Percentiles rank a stretch among this genome's conserved stretches.
Evolutionary conservation across 1,284 basidiomycete species (phyloP).

Genomic region (Ceratobasidium sp.): DNA sequence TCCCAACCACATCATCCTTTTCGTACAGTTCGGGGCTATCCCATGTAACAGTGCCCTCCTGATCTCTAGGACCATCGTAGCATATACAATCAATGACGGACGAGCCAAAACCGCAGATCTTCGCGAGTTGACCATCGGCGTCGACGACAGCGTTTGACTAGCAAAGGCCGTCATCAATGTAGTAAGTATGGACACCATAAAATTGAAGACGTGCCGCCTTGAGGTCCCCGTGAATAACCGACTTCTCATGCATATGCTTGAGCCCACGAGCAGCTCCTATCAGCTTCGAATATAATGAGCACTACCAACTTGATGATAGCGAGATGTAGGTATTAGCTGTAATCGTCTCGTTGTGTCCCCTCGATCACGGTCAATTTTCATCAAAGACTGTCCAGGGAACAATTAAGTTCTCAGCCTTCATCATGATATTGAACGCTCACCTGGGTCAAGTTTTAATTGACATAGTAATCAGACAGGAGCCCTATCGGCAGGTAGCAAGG

Average conservation of each 20-base stretch:
- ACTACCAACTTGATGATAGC: background rate
- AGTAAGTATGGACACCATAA: background rate
- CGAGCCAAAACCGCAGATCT: constrained; percentile 35
- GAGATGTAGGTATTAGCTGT: background rate
- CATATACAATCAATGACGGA: constrained; percentile 21
- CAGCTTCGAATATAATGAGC: background rate
- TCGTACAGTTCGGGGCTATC: constrained; percentile 29
- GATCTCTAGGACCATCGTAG: constrained; percentile 14
- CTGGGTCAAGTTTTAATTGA: background rate
- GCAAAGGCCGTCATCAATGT: background rate
- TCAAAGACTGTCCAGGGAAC: background rate
- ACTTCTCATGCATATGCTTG: constrained; percentile 28
- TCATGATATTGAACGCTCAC: background rate
- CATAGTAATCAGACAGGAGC: constrained; percentile 19
- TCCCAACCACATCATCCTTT: constrained; percentile 3
- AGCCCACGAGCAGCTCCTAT: constrained; percentile 13
- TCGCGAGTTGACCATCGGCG: constrained; percentile 1
- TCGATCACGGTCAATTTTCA: background rate
- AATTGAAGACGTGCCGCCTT: constrained; percentile 19
- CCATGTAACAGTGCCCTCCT: constrained; percentile 21
- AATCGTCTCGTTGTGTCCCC: background rate
- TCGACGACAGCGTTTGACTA: constrained; percentile 25
- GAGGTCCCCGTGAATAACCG: constrained; percentile 26
- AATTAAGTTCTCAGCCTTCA: no score
- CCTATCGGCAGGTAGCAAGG: constrained; percentile 9